Evolutionary conservation across 1,139 yeast genomes (phyloP), one percentile per base, ranked within the genome.

Genomic region (Hemisphaericaspora subhashii): DNA sequence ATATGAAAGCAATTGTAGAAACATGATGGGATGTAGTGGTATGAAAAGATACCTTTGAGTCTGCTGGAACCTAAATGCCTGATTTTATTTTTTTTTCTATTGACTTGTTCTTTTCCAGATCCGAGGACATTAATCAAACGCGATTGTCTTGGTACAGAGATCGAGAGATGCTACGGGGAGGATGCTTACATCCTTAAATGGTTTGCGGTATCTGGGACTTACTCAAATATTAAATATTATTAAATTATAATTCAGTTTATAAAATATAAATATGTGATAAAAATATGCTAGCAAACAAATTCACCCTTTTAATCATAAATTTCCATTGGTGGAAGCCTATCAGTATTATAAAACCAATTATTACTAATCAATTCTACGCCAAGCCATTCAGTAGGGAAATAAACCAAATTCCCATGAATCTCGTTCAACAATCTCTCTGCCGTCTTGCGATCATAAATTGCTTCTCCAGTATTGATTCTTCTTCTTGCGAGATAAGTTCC

Each of bases 281-380:
- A 8, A 12, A 26, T 22, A 24, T 33, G 24, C 11, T 24, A 31
- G 10, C 22, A 17, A 28, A 24, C 20, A 13, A n/a, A n/a, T n/a
- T n/a, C n/a, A n/a, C n/a, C 9, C 22, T 10, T 20, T 45, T 62
- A 92, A 56, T 90, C 95, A 61, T 86, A 92, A 40, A 92, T 92
- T 59, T 92, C 98, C 43, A 92, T 81, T 2, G 99, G 99, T 8
- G 98, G 97, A 33, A 92, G 70, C 56, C 95, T 80, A 58, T 92
- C 99, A 39, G 95, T 83, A 51, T 84, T 87, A 68, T 88, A 90
- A 60, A 89, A 89, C 98, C 98, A 92, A 55, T 94, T 92, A 17
- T 87, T 92, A 5, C 86, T 79, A 40, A 89, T 96, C 36, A 89
- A 77, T 60, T 92, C 98, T 44, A 82, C 77, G 53, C 79, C 70